phyloP scores from a whole-genome alignment of 352 stramenopile species.

The Phytopythium cucurbitacearum region DNA sequence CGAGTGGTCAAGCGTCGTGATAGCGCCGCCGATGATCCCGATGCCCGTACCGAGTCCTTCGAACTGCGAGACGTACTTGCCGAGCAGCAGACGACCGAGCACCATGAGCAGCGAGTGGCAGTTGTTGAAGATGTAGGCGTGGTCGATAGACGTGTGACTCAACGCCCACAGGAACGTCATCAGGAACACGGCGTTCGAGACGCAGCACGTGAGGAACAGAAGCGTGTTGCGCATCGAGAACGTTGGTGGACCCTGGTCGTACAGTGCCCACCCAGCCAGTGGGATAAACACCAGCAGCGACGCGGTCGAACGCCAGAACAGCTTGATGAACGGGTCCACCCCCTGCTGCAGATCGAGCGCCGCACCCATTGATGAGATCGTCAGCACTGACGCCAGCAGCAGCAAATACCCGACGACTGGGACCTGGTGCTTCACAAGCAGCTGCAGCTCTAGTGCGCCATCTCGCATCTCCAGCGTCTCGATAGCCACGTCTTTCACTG shows the following conservation, averaged over 20 bases:
- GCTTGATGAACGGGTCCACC: slow-evolving; percentile 78
- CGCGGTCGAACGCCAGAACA: slow-evolving; percentile 79
- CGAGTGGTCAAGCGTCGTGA: slow-evolving; percentile 69
- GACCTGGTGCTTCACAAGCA: slow-evolving; percentile 72
- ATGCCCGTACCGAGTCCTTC: slow-evolving; percentile 73
- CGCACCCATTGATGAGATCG: slow-evolving; percentile 73
- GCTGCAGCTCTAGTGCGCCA: slow-evolving; percentile 58
- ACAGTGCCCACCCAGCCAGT: slow-evolving; percentile 43
- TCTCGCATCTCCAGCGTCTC: slow-evolving; percentile 69
- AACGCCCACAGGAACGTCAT: slow-evolving; percentile 82
- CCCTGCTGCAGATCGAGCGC: slow-evolving; percentile 65
- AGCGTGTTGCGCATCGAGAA: slow-evolving; percentile 61
- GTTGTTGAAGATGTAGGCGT: slow-evolving; percentile 88
- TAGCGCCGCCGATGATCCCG: slow-evolving; percentile 67
- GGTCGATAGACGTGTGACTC: slow-evolving; percentile 70
- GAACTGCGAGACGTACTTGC: slow-evolving; percentile 63
- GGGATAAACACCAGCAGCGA: slow-evolving; percentile 71
- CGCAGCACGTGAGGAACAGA: slow-evolving; percentile 56
- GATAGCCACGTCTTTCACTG: slow-evolving; percentile 67
- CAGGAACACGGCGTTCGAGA: slow-evolving; percentile 74
- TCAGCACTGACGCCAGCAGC: slow-evolving; percentile 58
- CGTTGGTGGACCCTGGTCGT: slow-evolving; percentile 49
- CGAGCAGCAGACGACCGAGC: slow-evolving; percentile 48
- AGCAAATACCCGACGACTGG: slow-evolving; percentile 75
- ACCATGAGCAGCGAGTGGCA: slow-evolving; percentile 83